Evolutionary conservation across 257 asterid genomes (phyloP).

Genomic region (Fraxinus cuspidata): DNA sequence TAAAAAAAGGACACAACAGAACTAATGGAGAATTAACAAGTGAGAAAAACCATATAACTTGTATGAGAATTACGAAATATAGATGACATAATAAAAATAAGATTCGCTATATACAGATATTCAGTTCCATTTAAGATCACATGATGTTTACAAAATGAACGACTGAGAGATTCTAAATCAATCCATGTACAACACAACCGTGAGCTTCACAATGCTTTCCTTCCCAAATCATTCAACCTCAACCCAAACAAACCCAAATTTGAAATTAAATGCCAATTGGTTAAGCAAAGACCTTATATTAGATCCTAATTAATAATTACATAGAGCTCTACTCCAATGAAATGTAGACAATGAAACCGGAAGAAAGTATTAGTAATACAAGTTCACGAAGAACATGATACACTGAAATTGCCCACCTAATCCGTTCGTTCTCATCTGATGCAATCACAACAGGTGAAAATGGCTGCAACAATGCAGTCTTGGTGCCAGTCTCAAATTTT

Average conservation of each 20-base stretch:
- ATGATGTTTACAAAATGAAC: background rate
- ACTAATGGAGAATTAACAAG: background rate
- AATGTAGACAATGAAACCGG: background rate
- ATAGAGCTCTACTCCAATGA: constrained; percentile 1
- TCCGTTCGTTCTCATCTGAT: constrained; percentile 84
- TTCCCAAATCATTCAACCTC: background rate
- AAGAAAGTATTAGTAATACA: background rate
- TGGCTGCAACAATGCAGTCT: constrained; percentile 77
- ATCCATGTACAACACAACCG: background rate
- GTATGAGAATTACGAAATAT: background rate
- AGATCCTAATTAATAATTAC: background rate
- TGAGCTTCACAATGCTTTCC: background rate
- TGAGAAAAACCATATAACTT: background rate
- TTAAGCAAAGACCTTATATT: background rate
- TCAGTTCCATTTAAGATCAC: background rate
- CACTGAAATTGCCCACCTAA: constrained; percentile 54
- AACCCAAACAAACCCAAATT: background rate
- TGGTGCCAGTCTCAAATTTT: constrained; percentile 83
- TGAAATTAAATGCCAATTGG: background rate
- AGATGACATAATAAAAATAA: background rate
- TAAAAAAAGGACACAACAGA: background rate
- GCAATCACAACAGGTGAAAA: constrained; percentile 89
- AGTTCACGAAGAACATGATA: constrained; percentile 5
- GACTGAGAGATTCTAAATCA: background rate
- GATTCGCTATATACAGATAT: background rate